phyloP scores from a whole-genome alignment of 148 eudicot genomes.

The Diospyros lotus region DNA sequence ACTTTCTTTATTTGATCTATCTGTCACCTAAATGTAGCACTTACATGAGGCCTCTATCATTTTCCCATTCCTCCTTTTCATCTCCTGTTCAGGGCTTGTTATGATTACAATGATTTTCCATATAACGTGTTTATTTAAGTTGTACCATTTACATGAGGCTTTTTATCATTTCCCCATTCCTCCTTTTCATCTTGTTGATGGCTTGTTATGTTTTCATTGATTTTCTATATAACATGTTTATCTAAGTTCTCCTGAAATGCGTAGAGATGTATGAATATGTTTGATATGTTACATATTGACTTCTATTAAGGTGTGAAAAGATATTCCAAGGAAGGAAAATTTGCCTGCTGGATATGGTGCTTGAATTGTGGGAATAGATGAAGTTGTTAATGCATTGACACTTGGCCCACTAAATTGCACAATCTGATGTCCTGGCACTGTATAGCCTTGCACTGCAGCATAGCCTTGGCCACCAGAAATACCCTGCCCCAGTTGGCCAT shows the following conservation, averaged over 20 bases:
- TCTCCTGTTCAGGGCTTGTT: not conserved
- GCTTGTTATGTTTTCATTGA: not conserved
- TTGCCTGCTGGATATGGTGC: conserved; percentile 70
- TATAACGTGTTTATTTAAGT: too few relatives aligned
- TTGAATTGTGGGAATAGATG: conserved; percentile 66
- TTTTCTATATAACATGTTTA: not conserved
- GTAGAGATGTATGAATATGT: not conserved
- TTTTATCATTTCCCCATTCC: too few relatives aligned
- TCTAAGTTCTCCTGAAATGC: not conserved
- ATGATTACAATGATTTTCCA: too few relatives aligned
- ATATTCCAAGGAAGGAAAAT: conserved; percentile 20
- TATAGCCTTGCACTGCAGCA: conserved; percentile 57
- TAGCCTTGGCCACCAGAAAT: conserved; percentile 60
- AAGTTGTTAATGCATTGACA: conserved; percentile 58
- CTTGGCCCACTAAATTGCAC: conserved; percentile 67
- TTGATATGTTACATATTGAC: not conserved
- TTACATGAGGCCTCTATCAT: not conserved
- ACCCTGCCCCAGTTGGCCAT: conserved; percentile 69
- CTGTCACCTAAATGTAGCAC: not conserved
- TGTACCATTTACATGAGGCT: too few relatives aligned
- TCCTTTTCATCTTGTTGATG: not conserved
- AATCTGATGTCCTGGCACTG: conserved; percentile 73
- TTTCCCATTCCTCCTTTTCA: not conserved
- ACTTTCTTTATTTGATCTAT: not conserved
- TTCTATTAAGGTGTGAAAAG: not conserved